A percentile compares a stretch with the other conserved stretches of the same genome.
phyloP scores from a whole-genome alignment of 495 filamentous ascomycete genomes.

The Penicillium malachiteum region DNA sequence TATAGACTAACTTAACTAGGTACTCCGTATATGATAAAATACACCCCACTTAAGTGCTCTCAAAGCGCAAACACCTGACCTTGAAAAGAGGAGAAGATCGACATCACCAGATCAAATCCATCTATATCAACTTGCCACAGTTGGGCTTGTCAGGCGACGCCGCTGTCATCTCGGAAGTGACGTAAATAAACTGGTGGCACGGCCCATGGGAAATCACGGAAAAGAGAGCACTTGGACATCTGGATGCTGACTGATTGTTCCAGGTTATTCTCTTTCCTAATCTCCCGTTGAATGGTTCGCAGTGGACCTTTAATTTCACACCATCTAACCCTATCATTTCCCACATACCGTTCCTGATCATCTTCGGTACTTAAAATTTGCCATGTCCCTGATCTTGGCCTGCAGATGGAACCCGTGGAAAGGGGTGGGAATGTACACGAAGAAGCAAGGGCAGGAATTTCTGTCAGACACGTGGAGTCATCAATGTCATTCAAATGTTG shows the following conservation, averaged over 20 bases:
- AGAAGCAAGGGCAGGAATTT: slow-evolving; percentile 3
- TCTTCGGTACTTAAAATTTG: slow-evolving; percentile 2
- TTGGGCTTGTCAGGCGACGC: slow-evolving; percentile 17
- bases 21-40: background rate
- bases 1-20: background rate
- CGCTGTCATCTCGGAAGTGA: slow-evolving; percentile 14
- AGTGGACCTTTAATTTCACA: background rate
- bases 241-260: too few relatives aligned
- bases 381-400: background rate
- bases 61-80: background rate
- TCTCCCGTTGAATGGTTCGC: slow-evolving; percentile 3
- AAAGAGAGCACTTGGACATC: too few relatives aligned
- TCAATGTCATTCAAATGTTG: too few relatives aligned
- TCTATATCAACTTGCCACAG: slow-evolving; percentile 11
- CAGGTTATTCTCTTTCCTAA: background rate
- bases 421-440: slow-evolving; percentile 4
- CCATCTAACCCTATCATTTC: background rate
- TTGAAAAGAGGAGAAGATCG: slow-evolving; percentile 5
- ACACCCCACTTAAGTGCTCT: background rate
- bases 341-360: slow-evolving; percentile 3
- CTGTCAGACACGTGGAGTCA: slow-evolving; percentile 20
- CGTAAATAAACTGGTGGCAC: background rate
- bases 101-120: slow-evolving; percentile 23
- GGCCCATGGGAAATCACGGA: background rate
- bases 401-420: slow-evolving; percentile 7